phyloP scores from a whole-genome alignment of 495 filamentous ascomycete genomes.

The Tricharina praecox region DNA sequence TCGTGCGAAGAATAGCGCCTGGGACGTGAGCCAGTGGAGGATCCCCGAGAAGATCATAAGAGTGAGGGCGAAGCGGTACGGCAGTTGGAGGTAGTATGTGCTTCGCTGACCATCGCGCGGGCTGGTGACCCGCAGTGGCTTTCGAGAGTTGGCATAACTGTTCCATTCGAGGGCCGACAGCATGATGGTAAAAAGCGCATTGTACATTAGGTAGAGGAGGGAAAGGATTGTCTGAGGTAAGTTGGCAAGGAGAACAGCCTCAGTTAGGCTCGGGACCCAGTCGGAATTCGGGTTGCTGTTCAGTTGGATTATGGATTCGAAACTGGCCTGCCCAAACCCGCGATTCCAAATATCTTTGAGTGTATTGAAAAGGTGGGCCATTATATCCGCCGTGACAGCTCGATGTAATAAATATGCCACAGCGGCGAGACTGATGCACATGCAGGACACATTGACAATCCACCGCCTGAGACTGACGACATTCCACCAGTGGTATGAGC shows the following conservation, averaged over 20 bases:
- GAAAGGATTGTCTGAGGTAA: slow-evolving; percentile 32
- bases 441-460: not conserved
- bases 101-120: slow-evolving; percentile 28
- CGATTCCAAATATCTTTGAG: slow-evolving; percentile 2
- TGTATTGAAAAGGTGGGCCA: not conserved
- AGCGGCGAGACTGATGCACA: not conserved
- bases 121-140: slow-evolving; percentile 28
- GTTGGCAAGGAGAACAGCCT: slow-evolving; percentile 12
- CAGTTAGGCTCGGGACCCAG: too few relatives aligned
- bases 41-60: slow-evolving; percentile 17
- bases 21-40: slow-evolving; percentile 31
- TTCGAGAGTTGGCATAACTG: slow-evolving; percentile 21
- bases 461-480: not conserved
- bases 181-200: slow-evolving; percentile 32
- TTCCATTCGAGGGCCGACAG: slow-evolving; percentile 27
- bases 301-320: not conserved
- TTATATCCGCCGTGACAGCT: not conserved
- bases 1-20: slow-evolving; percentile 29
- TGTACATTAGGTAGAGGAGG: slow-evolving; percentile 30
- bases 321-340: slow-evolving; percentile 5
- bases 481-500: slow-evolving; percentile 2
- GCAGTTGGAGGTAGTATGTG: slow-evolving; percentile 30
- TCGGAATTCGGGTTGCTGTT: not conserved
- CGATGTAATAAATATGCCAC: not conserved
- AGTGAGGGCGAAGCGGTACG: slow-evolving; percentile 30